These are phyloP conservation scores for Aurinia saxatilis DNA, from an alignment of 345 rosid genomes.

Conservation along the genomic window DNA sequence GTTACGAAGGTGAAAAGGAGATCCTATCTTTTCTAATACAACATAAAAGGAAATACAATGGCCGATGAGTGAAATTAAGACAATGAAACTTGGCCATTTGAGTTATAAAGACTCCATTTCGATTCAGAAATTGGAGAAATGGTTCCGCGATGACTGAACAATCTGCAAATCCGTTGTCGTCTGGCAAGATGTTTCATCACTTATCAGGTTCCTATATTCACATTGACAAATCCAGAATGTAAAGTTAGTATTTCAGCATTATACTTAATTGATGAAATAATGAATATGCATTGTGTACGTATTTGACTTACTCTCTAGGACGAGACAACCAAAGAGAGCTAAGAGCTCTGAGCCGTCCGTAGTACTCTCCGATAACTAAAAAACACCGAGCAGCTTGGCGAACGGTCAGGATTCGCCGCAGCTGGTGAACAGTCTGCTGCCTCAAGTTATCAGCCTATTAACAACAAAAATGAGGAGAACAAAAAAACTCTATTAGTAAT, in stretches of 20 bases:
- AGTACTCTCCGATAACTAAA: slow-evolving; percentile 81
- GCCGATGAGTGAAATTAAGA: neutral
- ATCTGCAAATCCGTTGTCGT: slow-evolving; percentile 71
- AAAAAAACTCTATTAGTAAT: neutral
- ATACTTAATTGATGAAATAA: neutral
- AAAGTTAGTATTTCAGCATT: neutral
- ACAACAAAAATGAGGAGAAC: neutral
- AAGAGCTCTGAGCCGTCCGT: slow-evolving; percentile 78
- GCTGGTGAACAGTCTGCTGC: slow-evolving; percentile 87
- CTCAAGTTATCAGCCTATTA: slow-evolving; percentile 88
- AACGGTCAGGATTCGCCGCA: slow-evolving; percentile 65
- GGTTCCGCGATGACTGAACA: slow-evolving; percentile 65
- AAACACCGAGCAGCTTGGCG: slow-evolving; percentile 89
- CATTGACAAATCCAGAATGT: neutral
- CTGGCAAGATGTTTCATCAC: slow-evolving; percentile 81
- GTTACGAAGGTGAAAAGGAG: neutral
- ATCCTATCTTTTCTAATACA: slow-evolving; percentile 36
- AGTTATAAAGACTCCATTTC: neutral
- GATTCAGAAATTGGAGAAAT: slow-evolving; percentile 58
- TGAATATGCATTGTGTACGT: neutral
- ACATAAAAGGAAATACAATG: slow-evolving; percentile 10
- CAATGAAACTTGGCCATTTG: neutral
- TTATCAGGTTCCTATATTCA: slow-evolving; percentile 42
- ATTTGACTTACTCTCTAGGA: slow-evolving; percentile 70
- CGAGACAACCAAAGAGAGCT: slow-evolving; percentile 90